Base-by-base conservation (phyloP, 495 filamentous ascomycete species). In the Physcia stellaris region DNA sequence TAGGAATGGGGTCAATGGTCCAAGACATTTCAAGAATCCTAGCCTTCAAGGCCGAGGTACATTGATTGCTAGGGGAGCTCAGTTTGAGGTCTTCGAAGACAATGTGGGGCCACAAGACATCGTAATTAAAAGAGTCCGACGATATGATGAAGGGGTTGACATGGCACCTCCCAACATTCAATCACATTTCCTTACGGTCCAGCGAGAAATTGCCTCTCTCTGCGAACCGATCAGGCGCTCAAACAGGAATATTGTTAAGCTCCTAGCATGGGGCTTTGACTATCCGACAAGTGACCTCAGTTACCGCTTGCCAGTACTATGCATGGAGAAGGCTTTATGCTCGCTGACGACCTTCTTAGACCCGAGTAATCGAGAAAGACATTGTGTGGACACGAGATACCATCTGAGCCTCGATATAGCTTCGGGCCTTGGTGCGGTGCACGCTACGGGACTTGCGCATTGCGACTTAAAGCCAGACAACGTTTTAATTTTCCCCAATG, bases 381-480 rank as follows among this genome's bases (percentile, higher is more conserved):
- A 12, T 9, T 4, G 16, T 13, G 26, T 24, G 6, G 28, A 24
- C 12, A 16, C 45, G 17, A 18, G 32, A 13, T 32, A 39, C 40
- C 47, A 48, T n/a, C 20, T 50, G 10, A 42, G 47, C 37, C 33
- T 43, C 2, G 47, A 48, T 31, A 28, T 48, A 11, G 28, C 35
- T 12, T 24, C 20, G 16, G 47, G 47, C 5, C 28, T 50, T 7
- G 5, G 17, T 22, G n/a, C 12, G 23, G 6, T 50, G 11, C 45
- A 50, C 31, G 19, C 12, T 12, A 23, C n/a, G 17, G 30, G 36
- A 12, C 28, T 52, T 18, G 81, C 88, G 15, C 60, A 63, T 35
- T 57, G 59, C 4, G 59, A 63, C 35, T 46, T 63, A 24, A 63
- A 63, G 23, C 55, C 59, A 2, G 50, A 54, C 10, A 63, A 63